Evolutionary conservation across 306 rosid species (phyloP).

Genomic region (Calophaca sinica): DNA sequence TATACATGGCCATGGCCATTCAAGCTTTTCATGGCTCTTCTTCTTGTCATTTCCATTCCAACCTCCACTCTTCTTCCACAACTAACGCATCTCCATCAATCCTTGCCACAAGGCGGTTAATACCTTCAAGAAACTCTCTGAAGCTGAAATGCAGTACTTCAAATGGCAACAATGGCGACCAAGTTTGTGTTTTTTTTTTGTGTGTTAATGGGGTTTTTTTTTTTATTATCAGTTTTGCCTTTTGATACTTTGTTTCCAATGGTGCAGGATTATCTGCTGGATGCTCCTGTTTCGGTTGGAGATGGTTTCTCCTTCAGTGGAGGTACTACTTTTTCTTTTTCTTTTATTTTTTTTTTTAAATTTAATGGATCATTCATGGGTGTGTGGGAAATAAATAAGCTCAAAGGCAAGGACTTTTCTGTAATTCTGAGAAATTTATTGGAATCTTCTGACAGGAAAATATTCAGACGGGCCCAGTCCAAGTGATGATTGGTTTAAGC

Average conservation of each 20-base stretch:
- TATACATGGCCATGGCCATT: conserved; percentile 37
- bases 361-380: too few species aligned
- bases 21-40: conserved; percentile 51
- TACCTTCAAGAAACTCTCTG: conserved; percentile 44
- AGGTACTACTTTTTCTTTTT: conserved; percentile 51
- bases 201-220: conserved; percentile 17
- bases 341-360: not conserved
- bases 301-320: conserved; percentile 93
- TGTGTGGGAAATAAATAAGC: too few species aligned
- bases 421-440: conserved; percentile 31
- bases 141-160: conserved; percentile 58
- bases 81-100: conserved; percentile 40
- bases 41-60: conserved; percentile 44
- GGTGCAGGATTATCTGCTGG: conserved; percentile 74
- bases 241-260: not conserved
- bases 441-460: conserved; percentile 62
- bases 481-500: conserved; percentile 90
- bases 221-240: not conserved
- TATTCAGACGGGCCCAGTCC: conserved; percentile 84
- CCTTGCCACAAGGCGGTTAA: conserved; percentile 13
- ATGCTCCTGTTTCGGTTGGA: conserved; percentile 79
- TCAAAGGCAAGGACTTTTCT: not conserved
- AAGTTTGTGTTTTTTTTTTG: conserved; percentile 50
- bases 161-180: conserved; percentile 45
- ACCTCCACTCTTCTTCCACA: conserved; percentile 43